Evolutionary conservation across 352 stramenopile species (phyloP), one percentile per base, ranked within the genome.

Genomic region (Phytophthora pistaciae): DNA sequence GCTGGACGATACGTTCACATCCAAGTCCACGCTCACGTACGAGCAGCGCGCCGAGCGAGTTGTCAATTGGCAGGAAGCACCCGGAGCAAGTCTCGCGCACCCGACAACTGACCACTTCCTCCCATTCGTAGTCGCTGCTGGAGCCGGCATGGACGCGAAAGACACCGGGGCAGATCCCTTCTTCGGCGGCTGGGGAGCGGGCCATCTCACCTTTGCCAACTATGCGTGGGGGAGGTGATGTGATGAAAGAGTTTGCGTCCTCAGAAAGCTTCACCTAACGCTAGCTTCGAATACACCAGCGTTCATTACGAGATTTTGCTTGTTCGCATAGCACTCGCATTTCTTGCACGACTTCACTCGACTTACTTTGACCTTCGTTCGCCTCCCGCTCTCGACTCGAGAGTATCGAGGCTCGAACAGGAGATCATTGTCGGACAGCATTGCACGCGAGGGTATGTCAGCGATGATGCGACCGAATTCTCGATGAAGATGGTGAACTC

Each of bases 101-200:
- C 25, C 25, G 25, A 75, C 71, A 14, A 70, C 76, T 0, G 78
- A 87, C 50, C 82, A 87, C 61, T 78, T 90, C 54, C 40, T 77
- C 8, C 72, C 82, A 23, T 80, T 88, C 25, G 54, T 83, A 1
- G 73, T 88, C 13, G 65, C 74, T 14, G 77, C 76, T 10, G 78
- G 76, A 21, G 76, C 78, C 11, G 79, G 77, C 0, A 75, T 86
- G 57, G 70, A 84, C n/a, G 75, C 85, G 40, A 53, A 54, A 3
- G 46, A 50, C 7, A 60, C 67, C 1, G 60, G 21, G 1, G 73
- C 61, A 10, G 60, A 77, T n/a, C 75, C 71, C 13, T 56, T 81
- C 25, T 63, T 77, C 42, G 73, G 40, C 1, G 70, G 69, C 4
- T 83, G 68, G 58, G 69, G 31, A 16, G 9, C 68, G 1, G 73